phyloP scores from a whole-genome alignment of 495 filamentous ascomycete species.

The Penicillium roqueforti region DNA sequence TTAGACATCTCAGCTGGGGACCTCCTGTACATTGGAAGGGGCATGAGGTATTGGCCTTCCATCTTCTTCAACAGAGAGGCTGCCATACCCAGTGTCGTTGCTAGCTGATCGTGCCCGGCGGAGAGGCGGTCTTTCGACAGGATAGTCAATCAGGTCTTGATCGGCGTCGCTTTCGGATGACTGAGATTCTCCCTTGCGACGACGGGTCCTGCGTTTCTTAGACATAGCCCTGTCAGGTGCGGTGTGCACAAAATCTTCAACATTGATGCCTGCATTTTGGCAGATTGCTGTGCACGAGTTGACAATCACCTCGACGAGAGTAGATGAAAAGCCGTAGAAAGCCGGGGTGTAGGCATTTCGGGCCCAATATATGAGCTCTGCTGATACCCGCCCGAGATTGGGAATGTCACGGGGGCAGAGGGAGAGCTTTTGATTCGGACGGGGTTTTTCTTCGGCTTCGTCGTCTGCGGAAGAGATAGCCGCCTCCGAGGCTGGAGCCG shows the following conservation, averaged over 20 bases:
- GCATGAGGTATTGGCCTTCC: slow-evolving; percentile 1
- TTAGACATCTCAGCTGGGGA: not conserved
- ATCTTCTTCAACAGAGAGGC: slow-evolving; percentile 29
- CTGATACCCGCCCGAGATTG: slow-evolving; percentile 40
- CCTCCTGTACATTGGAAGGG: slow-evolving; percentile 8
- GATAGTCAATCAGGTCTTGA: slow-evolving; percentile 14
- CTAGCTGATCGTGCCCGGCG: slow-evolving; percentile 25
- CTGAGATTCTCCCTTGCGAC: slow-evolving; percentile 19
- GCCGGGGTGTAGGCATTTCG: slow-evolving; percentile 46
- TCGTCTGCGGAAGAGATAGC: slow-evolving; percentile 28
- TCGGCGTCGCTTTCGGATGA: slow-evolving; percentile 22
- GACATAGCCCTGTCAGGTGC: slow-evolving; percentile 5
- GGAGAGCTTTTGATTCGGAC: slow-evolving; percentile 8
- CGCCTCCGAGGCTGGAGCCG: slow-evolving; percentile 16
- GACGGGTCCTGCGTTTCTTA: slow-evolving; percentile 12
- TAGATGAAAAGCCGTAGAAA: slow-evolving; percentile 42
- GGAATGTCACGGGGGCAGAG: slow-evolving; percentile 30
- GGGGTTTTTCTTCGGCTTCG: slow-evolving; percentile 32
- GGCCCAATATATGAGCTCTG: slow-evolving; percentile 46
- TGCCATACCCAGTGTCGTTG: slow-evolving; percentile 34
- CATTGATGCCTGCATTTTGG: slow-evolving; percentile 35
- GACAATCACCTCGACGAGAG: slow-evolving; percentile 38
- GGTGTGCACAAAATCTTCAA: slow-evolving; percentile 30
- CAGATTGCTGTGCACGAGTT: slow-evolving; percentile 40
- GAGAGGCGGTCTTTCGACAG: slow-evolving; percentile 8